A percentile compares a stretch with the other conserved stretches of the same genome.
These are phyloP conservation scores for Dicorynia guianensis DNA, from an alignment of 306 rosid genomes.

Conservation along the genomic window DNA sequence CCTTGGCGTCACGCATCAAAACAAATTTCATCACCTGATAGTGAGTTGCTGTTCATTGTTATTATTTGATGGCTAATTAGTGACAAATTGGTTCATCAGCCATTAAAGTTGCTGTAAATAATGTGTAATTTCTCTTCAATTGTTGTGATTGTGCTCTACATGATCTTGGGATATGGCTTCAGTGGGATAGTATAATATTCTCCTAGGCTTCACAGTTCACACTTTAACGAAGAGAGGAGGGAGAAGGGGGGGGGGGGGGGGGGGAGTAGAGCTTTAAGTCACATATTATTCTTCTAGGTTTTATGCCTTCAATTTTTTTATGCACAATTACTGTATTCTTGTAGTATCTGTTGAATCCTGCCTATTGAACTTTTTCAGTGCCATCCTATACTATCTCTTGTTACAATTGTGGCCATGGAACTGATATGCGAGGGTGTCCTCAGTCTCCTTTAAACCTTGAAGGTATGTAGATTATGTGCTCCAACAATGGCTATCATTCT, in stretches of 20 bases:
- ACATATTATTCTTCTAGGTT: neutral
- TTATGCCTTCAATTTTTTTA: neutral
- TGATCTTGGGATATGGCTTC: neutral
- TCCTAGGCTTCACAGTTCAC: neutral
- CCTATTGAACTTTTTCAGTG: constrained; percentile 61
- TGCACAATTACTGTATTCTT: constrained; percentile 19
- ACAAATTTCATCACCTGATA: constrained; percentile 75
- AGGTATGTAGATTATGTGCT: constrained; percentile 60
- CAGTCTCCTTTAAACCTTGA: constrained; percentile 72
- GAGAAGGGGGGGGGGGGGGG: too few species aligned
- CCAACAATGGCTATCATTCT: constrained; percentile 23
- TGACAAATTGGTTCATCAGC: constrained; percentile 30
- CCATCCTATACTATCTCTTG: constrained; percentile 83
- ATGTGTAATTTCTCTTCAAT: constrained; percentile 12
- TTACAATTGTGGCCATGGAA: constrained; percentile 90
- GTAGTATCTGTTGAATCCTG: constrained; percentile 19
- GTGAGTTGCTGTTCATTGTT: constrained; percentile 62
- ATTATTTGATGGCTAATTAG: constrained; percentile 21
- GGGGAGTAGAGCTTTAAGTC: neutral
- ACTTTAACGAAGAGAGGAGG: too few species aligned
- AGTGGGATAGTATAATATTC: neutral
- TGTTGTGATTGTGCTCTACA: constrained; percentile 9
- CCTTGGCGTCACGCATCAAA: constrained; percentile 99
- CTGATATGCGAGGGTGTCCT: constrained; percentile 95
- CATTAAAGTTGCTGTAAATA: neutral